phyloP scores from a whole-genome alignment of 371 early-diverging fungal genomes.

The Haplosporangium sp. region DNA sequence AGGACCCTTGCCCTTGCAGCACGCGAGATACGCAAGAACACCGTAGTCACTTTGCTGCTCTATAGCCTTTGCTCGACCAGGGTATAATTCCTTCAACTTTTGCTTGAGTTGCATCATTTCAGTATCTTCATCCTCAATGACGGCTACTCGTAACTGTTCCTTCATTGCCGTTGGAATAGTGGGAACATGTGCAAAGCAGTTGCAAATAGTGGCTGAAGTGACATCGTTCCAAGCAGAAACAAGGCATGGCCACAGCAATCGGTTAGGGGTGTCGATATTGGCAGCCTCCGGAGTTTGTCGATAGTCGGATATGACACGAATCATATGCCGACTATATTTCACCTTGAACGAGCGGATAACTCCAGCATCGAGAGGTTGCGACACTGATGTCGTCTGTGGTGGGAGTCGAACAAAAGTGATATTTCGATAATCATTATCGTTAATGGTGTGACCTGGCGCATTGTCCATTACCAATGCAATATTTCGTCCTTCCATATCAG shows the following conservation, averaged over 20 bases:
- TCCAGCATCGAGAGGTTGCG: no score
- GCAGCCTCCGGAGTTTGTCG: neutral
- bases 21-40: neutral
- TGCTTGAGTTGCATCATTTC: slow-evolving; percentile 7
- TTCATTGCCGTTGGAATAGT: slow-evolving; percentile 1
- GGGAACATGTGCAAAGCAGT: slow-evolving; percentile 11
- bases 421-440: neutral
- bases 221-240: neutral
- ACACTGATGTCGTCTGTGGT: slow-evolving; percentile 1
- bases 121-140: neutral
- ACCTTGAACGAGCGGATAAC: neutral
- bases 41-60: neutral
- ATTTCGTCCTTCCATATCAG: neutral
- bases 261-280: neutral
- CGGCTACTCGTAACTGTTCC: neutral
- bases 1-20: neutral
- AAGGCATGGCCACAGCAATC: neutral
- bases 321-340: slow-evolving; percentile 8
- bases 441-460: slow-evolving; percentile 6
- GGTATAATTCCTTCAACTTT: neutral
- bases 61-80: slow-evolving; percentile 2
- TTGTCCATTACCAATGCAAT: slow-evolving; percentile 5
- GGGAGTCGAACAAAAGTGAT: slow-evolving; percentile 3
- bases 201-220: slow-evolving; percentile 1
- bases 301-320: neutral